These are phyloP conservation scores for Turritis glabra DNA, from an alignment of 345 rosid species.

Conservation along the genomic window DNA sequence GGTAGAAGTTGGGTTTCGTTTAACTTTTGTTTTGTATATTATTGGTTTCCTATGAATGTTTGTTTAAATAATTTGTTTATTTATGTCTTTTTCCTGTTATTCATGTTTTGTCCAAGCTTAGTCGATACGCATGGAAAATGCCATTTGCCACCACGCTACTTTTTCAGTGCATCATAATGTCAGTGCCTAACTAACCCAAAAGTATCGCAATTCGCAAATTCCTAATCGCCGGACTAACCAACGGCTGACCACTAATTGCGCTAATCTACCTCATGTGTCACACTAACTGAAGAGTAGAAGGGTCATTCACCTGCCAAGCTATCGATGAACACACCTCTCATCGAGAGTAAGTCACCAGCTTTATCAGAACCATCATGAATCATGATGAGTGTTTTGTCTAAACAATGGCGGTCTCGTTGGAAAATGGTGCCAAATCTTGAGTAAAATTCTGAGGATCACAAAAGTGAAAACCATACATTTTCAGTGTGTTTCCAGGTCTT, in stretches of 20 bases:
- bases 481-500: neutral
- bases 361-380: no score
- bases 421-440: neutral
- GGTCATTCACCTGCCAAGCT: no score
- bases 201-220: no score
- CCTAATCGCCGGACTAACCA: no score
- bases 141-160: no score
- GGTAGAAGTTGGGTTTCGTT: slow-evolving; percentile 4
- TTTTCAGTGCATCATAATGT: no score
- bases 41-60: neutral
- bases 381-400: slow-evolving; percentile 15
- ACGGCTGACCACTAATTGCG: no score
- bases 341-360: no score
- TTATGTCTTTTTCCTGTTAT: neutral
- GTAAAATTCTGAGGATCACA: neutral
- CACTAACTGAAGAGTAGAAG: no score
- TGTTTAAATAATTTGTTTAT: neutral
- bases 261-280: no score
- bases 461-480: neutral
- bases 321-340: no score
- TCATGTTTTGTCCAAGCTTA: neutral
- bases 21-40: slow-evolving; percentile 25
- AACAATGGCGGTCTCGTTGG: neutral
- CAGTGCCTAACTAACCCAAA: no score
- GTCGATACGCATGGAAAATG: neutral